Base-by-base conservation (phyloP, 805 yeast species). In the Yarrowia sp. region DNA sequence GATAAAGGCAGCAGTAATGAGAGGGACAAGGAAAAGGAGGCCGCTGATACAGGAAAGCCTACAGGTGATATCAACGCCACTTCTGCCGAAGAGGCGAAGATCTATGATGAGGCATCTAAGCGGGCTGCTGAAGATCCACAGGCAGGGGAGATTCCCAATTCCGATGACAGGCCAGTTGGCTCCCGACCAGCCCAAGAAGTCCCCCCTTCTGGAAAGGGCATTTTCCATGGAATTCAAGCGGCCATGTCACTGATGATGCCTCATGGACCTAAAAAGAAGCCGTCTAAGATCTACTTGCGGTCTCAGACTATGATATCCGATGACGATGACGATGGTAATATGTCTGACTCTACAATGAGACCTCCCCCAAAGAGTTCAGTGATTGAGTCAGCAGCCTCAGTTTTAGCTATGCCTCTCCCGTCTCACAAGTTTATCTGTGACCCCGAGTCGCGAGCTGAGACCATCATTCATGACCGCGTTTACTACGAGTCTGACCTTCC, bases 351-450 rank as follows among this genome's bases (percentile, higher is more conserved):
- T 16, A 46, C 52, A 4, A 46, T 59, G 64, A 12, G 52, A 14
- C 54, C 54, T n/a, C 64, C 64, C 6, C 64, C 64, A 2, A 86
- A 85, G 68, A 84, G 96, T 0, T 88, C 95, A 0, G 85, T 93
- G 12, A 70, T 93, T 4, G 85, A 88, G 65, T 85, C 96, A 0
- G 96, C 96, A 0, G 83, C 90, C 4, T 84, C 88, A 5, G 85
- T 90, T 1, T 76, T 93, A 7, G 75, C 89, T 6, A 96, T 97
- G 0, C 96, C 97, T 1, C 77, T 86, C 11, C 98, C 98, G 0
- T 78, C 89, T 0, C 73, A 81, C 61, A 81, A 81, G 65, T 93
- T 83, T 72, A 80, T 92, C 17, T 82, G 81, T 24, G 84, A 90
- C 68, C 97, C 97, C 0, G 74, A 74, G 0, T 70, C 81, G 0